phyloP scores from a whole-genome alignment of 2,329 filamentous ascomycete genomes.

The Fusarium burgessii region DNA sequence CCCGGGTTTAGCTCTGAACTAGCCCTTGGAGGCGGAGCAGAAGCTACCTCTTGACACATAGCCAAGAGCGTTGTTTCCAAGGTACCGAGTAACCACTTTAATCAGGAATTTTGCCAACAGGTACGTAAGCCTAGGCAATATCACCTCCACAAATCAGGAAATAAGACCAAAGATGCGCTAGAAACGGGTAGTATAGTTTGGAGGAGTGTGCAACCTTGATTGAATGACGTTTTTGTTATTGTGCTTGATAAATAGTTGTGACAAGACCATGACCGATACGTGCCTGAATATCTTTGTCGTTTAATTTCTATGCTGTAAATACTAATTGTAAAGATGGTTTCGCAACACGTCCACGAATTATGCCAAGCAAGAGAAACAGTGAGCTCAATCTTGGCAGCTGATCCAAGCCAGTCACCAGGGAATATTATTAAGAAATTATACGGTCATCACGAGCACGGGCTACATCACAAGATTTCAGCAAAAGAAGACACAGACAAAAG shows the following conservation, averaged over 20 bases:
- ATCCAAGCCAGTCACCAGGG: slow-evolving; percentile 64
- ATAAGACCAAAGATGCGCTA: not conserved
- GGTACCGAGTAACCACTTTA: not conserved
- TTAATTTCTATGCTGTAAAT: not conserved
- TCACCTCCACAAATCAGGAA: not conserved
- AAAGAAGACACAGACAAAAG: slow-evolving; percentile 41
- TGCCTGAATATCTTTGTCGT: not conserved
- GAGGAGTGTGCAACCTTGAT: not conserved
- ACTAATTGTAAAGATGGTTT: slow-evolving; percentile 41
- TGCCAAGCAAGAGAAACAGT: slow-evolving; percentile 67
- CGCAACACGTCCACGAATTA: slow-evolving; percentile 58
- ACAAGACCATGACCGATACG: not conserved
- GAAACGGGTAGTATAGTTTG: not conserved
- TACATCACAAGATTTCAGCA: slow-evolving; percentile 10
- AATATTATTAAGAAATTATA: slow-evolving; percentile 70
- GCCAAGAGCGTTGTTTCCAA: not conserved
- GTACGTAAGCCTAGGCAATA: slow-evolving; percentile 9
- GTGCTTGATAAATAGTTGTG: not conserved
- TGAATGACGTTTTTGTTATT: slow-evolving; percentile 6
- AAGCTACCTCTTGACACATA: not conserved
- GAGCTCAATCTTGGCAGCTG: slow-evolving; percentile 66
- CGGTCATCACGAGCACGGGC: slow-evolving; percentile 42
- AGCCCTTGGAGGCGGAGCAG: not conserved
- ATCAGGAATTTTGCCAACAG: not conserved
- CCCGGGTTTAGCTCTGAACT: slow-evolving; percentile 9